These are phyloP conservation scores for Fusarium ambrosium DNA, from an alignment of 2,329 filamentous ascomycete genomes.

Conservation along the genomic window DNA sequence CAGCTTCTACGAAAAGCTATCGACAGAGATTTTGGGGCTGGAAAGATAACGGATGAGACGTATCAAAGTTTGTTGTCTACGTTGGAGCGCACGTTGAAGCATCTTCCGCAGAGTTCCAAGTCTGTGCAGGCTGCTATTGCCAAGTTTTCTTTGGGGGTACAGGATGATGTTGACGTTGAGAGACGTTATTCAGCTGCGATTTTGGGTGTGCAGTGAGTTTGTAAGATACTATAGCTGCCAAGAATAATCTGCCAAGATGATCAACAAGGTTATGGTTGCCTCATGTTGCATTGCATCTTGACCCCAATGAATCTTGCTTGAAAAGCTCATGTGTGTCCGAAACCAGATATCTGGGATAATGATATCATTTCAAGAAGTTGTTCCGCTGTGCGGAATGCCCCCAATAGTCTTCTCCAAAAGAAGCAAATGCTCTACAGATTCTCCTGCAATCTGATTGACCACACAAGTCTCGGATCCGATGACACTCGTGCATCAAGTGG, in stretches of 20 bases:
- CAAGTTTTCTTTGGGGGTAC: slow-evolving; percentile 33
- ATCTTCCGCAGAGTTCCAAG: slow-evolving; percentile 50
- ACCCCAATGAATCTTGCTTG: not conserved
- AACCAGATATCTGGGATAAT: not conserved
- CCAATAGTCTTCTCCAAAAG: not conserved
- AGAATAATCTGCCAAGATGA: not conserved
- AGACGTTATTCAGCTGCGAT: not conserved
- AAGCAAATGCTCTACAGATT: slow-evolving; percentile 3
- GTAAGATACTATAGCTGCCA: not conserved
- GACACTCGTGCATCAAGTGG: not conserved
- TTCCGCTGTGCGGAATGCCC: not conserved
- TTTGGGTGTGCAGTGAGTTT: not conserved
- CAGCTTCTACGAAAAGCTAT: slow-evolving; percentile 49
- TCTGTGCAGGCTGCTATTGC: slow-evolving; percentile 48
- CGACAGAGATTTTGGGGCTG: slow-evolving; percentile 44
- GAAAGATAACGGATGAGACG: slow-evolving; percentile 46
- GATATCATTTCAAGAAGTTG: not conserved
- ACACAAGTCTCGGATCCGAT: slow-evolving; percentile 26
- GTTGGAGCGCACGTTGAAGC: slow-evolving; percentile 43
- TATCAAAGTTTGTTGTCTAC: slow-evolving; percentile 45
- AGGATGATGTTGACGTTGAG: not conserved
- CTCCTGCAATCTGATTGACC: not conserved
- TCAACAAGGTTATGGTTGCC: not conserved
- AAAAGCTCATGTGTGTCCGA: not conserved
- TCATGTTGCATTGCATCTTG: not conserved